Base-by-base conservation (phyloP, 2,329 filamentous ascomycete species). In the Rhynchosporium secalis region DNA sequence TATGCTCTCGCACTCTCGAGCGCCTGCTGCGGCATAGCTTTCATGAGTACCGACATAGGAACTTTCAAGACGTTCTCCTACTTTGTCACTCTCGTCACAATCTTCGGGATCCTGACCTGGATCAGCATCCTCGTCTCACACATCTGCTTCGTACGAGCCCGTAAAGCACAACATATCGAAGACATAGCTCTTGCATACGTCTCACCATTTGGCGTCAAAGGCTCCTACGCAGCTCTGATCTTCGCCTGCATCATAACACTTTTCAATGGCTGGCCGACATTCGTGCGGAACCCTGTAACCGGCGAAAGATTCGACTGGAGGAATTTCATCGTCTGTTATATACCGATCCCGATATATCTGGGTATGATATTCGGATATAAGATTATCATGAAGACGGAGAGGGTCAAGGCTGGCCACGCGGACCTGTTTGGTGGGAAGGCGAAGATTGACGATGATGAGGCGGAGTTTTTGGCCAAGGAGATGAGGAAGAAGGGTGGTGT, bases 191-290 rank as follows among this genome's bases (percentile, higher is more conserved):
- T 90, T 64, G 83, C 86, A 0, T 92, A 88, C 74, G 80, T 81
- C 29, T 88, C 91, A 0, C 91, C 91, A 0, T 81, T 93, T 10
- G 91, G 91, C n/a, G 77, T 87, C 43, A 83, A 74, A 63, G 91
- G 91, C 8, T 91, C 87, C 0, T 86, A 86, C 72, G 77, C 79
- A 62, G 89, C 89, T 0, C 80, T 95, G 1, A 78, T 80, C 71
- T 87, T 92, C 76, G 92, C 89, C 76, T 80, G 83, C 71, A 72
- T 95, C 29, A 90, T 96, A 64, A 84, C 88, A 1, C 72, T 96
- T 54, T 95, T 91, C 73, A 96, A 95, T 83, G 94, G 92, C 80
- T 95, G 86, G 76, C 80, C 84, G 60, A 87, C 89, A 63, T 95
- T 95, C 75, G 79, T 85, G 80, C 58, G 78, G 79, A 15, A 83